phyloP scores from a whole-genome alignment of 164 flowering plant genomes.

The Umbilicus rupestris region DNA sequence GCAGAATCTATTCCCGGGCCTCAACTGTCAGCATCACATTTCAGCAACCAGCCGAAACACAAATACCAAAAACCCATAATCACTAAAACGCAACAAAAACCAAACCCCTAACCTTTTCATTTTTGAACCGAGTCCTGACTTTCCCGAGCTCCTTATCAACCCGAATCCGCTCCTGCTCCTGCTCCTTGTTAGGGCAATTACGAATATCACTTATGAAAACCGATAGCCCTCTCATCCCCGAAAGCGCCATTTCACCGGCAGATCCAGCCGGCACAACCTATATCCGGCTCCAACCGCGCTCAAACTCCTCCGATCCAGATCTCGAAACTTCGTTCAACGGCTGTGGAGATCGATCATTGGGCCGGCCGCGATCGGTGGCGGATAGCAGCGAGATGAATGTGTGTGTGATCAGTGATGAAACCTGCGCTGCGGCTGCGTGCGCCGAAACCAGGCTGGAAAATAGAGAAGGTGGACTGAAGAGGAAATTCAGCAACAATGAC shows the following conservation, averaged over 20 bases:
- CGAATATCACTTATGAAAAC: conserved; percentile 92
- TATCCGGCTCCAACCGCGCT: not conserved
- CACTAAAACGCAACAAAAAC: no score
- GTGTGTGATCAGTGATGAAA: no score
- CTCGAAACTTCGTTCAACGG: not conserved
- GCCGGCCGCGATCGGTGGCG: not conserved
- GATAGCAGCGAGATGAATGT: not conserved
- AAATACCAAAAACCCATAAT: no score
- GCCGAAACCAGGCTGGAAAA: no score
- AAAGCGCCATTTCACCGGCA: conserved; percentile 67
- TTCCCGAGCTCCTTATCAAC: conserved; percentile 96
- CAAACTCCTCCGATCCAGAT: not conserved
- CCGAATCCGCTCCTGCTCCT: conserved; percentile 70
- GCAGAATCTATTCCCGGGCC: no score
- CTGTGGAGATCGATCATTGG: no score
- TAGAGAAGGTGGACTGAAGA: no score
- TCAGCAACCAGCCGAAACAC: no score
- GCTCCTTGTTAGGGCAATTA: conserved; percentile 87
- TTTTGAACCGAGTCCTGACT: conserved; percentile 75
- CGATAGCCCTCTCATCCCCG: conserved; percentile 98
- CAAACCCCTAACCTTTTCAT: conserved; percentile 65
- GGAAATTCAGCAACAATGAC: no score
- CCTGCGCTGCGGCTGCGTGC: not conserved
- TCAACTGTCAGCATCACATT: no score
- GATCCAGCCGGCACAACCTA: conserved; percentile 30